phyloP scores from a whole-genome alignment of 1,284 basidiomycete genomes.

The Cryptococcus depauperatus region DNA sequence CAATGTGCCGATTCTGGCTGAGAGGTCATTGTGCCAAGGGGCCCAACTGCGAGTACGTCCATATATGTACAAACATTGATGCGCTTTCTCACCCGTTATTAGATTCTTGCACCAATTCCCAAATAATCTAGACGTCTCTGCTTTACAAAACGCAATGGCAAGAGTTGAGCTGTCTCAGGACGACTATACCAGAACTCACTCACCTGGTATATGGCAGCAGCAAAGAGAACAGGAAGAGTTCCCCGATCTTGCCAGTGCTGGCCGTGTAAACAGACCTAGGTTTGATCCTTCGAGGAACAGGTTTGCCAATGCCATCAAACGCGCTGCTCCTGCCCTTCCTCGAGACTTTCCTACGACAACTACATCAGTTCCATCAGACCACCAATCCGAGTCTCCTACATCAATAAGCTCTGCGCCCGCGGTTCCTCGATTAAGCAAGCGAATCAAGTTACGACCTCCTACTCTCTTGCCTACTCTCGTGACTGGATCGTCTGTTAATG shows the following conservation, averaged over 20 bases:
- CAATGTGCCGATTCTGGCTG: conserved; percentile 94
- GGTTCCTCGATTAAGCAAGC: conserved; percentile 70
- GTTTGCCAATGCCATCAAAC: conserved; percentile 55
- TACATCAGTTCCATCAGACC: conserved; percentile 19
- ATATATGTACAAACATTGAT: not conserved
- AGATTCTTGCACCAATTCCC: conserved; percentile 79
- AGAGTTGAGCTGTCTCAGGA: conserved; percentile 55
- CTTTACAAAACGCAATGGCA: conserved; percentile 57
- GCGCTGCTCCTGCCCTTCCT: conserved; percentile 24
- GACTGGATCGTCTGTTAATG: conserved; percentile 70
- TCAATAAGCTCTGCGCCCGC: conserved; percentile 43
- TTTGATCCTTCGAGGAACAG: conserved; percentile 71
- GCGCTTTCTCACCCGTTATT: conserved; percentile 8
- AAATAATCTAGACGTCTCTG: conserved; percentile 47
- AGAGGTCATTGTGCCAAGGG: conserved; percentile 92
- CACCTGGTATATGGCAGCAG: conserved; percentile 17
- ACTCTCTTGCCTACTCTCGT: conserved; percentile 76
- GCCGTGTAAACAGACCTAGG: conserved; percentile 38
- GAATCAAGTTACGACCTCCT: conserved; percentile 73
- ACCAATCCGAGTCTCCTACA: conserved; percentile 47
- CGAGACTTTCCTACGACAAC: conserved; percentile 5
- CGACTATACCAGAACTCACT: conserved; percentile 36
- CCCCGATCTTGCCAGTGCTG: conserved; percentile 53
- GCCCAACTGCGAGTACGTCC: conserved; percentile 53
- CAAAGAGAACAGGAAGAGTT: conserved; percentile 63